Evolutionary conservation across 495 filamentous ascomycete species (phyloP), one percentile per base, ranked within the genome.

Genomic region (Hypoxylon intermedium): DNA sequence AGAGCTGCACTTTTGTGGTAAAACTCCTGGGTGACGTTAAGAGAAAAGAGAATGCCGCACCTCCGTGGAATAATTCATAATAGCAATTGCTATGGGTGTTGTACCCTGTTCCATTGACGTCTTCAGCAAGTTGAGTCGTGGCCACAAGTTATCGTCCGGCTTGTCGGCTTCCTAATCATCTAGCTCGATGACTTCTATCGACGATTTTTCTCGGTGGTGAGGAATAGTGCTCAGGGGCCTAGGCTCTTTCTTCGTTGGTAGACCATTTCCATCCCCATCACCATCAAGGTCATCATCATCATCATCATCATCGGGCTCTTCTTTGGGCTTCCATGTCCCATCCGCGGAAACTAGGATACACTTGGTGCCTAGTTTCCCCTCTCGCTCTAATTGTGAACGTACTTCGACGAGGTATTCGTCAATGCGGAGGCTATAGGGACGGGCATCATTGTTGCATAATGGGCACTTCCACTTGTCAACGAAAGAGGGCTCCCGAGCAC

Each of bases 391-490:
- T 37, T 78, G 65, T 4, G 63, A 53, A 31, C 79, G 82, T 1
- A 96, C 82, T 3, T 80, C 74, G 18, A 76, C 69, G 34, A 96
- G 76, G 65, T 91, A 96, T 3, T 77, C 79, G 68, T 96, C 92
- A 9, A 91, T 74, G 15, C 84, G 61, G 9, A 96, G 76, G 34
- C 69, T 81, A 20, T 83, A 79, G 0, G 93, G 92, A 6, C 92
- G 81, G 6, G 88, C 90, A 67, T 95, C 91, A 24, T 64, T 67
- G 26, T 80, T 77, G 72, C 93, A 96, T 46, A 94, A 82, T 0
- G 93, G 92, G 65, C 93, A 97, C 34, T 76, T 82, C 90, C 92
- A 95, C 48, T 85, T 82, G 45, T 94, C 90, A n/a, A 83, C 79
- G 52, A 83, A 76, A 28, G 81, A 81, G 0, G 84, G 82, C 54